Percentiles rank a stretch among this genome's conserved stretches.
Conservation (phyloP, 768 basidiomycete species). For the Dentipellis fragilis region DNA sequence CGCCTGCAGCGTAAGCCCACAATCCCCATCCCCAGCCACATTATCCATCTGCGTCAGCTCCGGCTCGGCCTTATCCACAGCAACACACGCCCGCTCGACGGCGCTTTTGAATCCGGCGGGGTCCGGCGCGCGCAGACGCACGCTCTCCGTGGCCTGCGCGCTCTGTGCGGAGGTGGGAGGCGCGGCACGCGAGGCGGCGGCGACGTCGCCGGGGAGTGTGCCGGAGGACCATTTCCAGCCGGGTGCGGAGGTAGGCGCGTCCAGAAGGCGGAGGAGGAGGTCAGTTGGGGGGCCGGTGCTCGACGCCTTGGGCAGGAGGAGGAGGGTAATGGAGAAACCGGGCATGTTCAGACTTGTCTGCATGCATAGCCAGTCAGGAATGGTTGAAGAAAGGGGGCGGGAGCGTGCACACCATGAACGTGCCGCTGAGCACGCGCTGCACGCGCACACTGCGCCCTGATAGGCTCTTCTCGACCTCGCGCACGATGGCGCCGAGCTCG, state of each 20-base stretch:
- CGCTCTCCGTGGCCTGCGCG: background rate
- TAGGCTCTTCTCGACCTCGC: slow-evolving; percentile 48
- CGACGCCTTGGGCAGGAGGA: slow-evolving; percentile 52
- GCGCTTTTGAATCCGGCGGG: slow-evolving; percentile 40
- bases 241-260: slow-evolving; percentile 55
- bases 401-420: slow-evolving; percentile 62
- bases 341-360: slow-evolving; percentile 91
- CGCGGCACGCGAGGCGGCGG: slow-evolving; percentile 5
- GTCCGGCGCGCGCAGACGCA: slow-evolving; percentile 30
- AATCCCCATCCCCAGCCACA: slow-evolving; percentile 87
- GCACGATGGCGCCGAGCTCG: slow-evolving; percentile 61
- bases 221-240: slow-evolving; percentile 80
- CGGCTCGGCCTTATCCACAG: slow-evolving; percentile 68
- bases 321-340: slow-evolving; percentile 77
- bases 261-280: slow-evolving; percentile 56
- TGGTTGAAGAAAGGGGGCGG: background rate
- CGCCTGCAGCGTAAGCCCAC: slow-evolving; percentile 57
- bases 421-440: slow-evolving; percentile 61
- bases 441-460: slow-evolving; percentile 45
- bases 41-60: slow-evolving; percentile 89
- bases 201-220: slow-evolving; percentile 23
- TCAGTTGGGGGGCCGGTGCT: slow-evolving; percentile 30
- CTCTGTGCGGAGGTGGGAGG: slow-evolving; percentile 2
- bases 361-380: background rate
- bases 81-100: slow-evolving; percentile 50